Base-by-base conservation (phyloP, 2,329 filamentous ascomycete genomes). In the Cladobotryum protrusum region DNA sequence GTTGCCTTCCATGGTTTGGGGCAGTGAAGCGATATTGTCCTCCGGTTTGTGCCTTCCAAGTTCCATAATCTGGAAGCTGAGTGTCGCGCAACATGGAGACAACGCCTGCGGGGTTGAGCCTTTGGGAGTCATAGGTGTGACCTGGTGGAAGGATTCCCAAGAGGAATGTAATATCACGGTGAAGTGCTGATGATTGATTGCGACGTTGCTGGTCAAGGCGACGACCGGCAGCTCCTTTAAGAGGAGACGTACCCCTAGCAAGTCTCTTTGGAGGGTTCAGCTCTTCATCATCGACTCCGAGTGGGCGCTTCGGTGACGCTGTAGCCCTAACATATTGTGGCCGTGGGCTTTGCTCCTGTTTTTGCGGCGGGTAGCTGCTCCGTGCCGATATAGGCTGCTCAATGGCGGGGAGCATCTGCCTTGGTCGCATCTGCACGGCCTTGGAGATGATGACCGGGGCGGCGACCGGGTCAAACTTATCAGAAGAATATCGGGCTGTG, bases 221-320 rank as follows among this genome's bases (percentile, higher is more conserved):
- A 49, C 91, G 85, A 20, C 89, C 89, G 35, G 92, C 89, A 1
- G 89, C 88, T 13, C 89, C 89, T 66, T 97, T 99, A 35, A 97
- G 77, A 0, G 95, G 93, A 5, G 92, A 97, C 50, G 88, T 90
- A n/a, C 86, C 91, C 41, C 95, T 83, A 44, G 85, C 81, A 46
- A 96, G 78, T 66, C 97, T 96, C 58, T 91, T 87, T 1, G 90
- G 89, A 17, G 87, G 85, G 57, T 82, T 82, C 35, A 77, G 72
- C 53, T 85, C 84, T 35, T 89, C 85, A 37, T 96, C 90, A 52
- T 91, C 87, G 11, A 66, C 57, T 2, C 77, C 79, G 36, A 83
- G 78, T 0, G 84, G 77, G 40, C 85, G 75, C 63, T 83, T 83
- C 2, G 80, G 79, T 2, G 79, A 83, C 48, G 78, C 75, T 17